Evolutionary conservation across 768 basidiomycete species (phyloP).

Genomic region (Jaapia argillacea): DNA sequence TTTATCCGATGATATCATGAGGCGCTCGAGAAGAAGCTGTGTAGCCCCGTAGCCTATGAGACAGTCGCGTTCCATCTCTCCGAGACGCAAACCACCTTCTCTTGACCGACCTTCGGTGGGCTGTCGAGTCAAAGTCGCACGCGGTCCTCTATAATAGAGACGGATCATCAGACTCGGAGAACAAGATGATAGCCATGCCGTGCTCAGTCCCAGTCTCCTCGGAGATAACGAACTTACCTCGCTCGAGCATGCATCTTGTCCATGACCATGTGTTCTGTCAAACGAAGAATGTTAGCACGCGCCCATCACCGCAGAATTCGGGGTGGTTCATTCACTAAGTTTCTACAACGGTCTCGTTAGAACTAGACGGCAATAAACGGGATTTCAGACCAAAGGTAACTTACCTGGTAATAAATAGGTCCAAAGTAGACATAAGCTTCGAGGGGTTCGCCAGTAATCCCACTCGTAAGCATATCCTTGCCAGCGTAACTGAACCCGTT

Average conservation of each 20-base stretch:
- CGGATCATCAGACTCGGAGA: neutral
- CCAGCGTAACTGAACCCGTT: slow-evolving; percentile 95
- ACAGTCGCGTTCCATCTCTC: slow-evolving; percentile 99
- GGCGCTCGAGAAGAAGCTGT: slow-evolving; percentile 87
- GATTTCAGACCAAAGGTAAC: slow-evolving; percentile 9
- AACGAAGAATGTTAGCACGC: slow-evolving; percentile 6
- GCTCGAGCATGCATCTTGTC: slow-evolving; percentile 99
- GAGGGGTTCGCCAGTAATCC: slow-evolving; percentile 93
- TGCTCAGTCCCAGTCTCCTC: neutral
- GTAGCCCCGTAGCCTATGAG: slow-evolving; percentile 98
- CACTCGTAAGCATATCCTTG: slow-evolving; percentile 98
- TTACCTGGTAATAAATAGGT: slow-evolving; percentile 93
- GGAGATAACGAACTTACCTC: slow-evolving; percentile 37
- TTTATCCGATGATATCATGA: slow-evolving; percentile 99
- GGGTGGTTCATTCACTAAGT: slow-evolving; percentile 59
- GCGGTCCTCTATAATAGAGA: slow-evolving; percentile 60
- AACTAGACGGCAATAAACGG: too few relatives aligned
- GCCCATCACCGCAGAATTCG: too few relatives aligned
- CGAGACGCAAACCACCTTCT: slow-evolving; percentile 92
- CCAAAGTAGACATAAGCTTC: slow-evolving; percentile 99
- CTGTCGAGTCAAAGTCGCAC: slow-evolving; percentile 93
- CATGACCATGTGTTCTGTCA: slow-evolving; percentile 93
- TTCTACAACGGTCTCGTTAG: slow-evolving; percentile 58
- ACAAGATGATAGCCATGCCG: neutral
- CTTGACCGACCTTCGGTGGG: slow-evolving; percentile 98